phyloP scores from a whole-genome alignment of 441 rosid genomes.

The Pelargonium hybrid region DNA sequence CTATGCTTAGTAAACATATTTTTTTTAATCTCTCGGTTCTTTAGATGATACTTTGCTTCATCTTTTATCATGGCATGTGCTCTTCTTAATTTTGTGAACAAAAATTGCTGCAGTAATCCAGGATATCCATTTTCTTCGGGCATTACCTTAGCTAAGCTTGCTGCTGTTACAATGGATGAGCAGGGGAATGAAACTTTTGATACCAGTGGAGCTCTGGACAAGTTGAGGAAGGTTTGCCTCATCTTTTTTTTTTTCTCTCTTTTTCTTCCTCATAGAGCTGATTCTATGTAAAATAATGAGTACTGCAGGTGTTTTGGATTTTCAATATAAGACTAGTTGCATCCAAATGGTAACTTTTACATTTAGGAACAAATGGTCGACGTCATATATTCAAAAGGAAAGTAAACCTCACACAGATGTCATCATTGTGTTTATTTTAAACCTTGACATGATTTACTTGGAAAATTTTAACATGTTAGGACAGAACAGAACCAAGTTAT shows the following conservation, averaged over 20 bases:
- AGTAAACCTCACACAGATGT: no score
- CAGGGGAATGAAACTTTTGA: conserved; percentile 96
- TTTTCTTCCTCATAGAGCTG: conserved; percentile 7
- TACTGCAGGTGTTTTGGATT: no score
- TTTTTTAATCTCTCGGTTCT: neutral
- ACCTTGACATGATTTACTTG: no score
- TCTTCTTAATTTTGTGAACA: conserved; percentile 22
- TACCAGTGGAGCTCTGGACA: conserved; percentile 94
- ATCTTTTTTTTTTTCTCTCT: conserved; percentile 18
- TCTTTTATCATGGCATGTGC: conserved; percentile 9
- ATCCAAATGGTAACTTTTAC: no score
- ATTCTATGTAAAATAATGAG: no score
- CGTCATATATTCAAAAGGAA: no score
- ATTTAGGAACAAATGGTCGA: no score
- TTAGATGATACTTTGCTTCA: conserved; percentile 10
- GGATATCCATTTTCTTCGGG: conserved; percentile 90
- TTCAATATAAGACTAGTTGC: no score
- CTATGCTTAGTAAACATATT: neutral
- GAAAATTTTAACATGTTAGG: no score
- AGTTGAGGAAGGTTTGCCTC: conserved; percentile 69
- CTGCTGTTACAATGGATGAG: conserved; percentile 97
- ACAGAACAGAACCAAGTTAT: no score
- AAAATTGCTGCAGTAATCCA: conserved; percentile 45
- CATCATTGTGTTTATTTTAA: no score
- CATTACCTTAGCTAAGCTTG: conserved; percentile 87